Evolutionary conservation across 495 filamentous ascomycete species (phyloP), one percentile per base, ranked within the genome.

Genomic region (Daldinia bambusicola): DNA sequence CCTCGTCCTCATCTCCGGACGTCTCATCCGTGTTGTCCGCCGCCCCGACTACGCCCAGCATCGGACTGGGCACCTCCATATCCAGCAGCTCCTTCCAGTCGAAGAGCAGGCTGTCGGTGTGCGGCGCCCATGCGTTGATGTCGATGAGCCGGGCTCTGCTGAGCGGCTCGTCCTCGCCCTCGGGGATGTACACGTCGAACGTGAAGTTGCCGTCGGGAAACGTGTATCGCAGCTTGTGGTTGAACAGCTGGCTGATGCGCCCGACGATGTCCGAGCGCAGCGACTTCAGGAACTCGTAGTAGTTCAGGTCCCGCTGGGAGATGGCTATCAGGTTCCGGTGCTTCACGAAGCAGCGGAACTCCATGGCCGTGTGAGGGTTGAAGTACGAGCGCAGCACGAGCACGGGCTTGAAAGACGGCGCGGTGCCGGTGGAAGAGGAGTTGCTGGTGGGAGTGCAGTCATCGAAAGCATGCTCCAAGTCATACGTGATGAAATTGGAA

Each of bases 301-400:
- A 87, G 75, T 96, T 97, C 12, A 92, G 86, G 73, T 98, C 96
- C 0, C 95, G 89, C 80, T 98, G 95, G 30, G 89, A 91, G 59
- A 97, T 89, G 71, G 89, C 94, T 8, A 99, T 83, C 3, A 99
- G 82, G 30, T 85, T 87, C 3, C 92, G 83, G 20, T 90, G 81
- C 61, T 93, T 91, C 32, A 97, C 96, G 76, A 98, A 99, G 76
- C 92, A 96, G 16, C 95, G 89, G 81, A 98, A 98, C 74, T 99
- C 95, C 70, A 97, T 87, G 0, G 92, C 90, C 0, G 94, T 92
- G 78, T 97, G 95, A 68, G 94, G 88, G 75, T 90, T 88, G 81
- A 95, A 89, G 78, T 90, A 93, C 82, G 95, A 90, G 20, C 96
- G 89, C 1, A 99, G 89, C 20, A 97, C 88, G 0, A 99, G 76